Evolutionary conservation across 768 basidiomycete species (phyloP), one percentile per base, ranked within the genome.

Genomic region (Termitomyces sp.): DNA sequence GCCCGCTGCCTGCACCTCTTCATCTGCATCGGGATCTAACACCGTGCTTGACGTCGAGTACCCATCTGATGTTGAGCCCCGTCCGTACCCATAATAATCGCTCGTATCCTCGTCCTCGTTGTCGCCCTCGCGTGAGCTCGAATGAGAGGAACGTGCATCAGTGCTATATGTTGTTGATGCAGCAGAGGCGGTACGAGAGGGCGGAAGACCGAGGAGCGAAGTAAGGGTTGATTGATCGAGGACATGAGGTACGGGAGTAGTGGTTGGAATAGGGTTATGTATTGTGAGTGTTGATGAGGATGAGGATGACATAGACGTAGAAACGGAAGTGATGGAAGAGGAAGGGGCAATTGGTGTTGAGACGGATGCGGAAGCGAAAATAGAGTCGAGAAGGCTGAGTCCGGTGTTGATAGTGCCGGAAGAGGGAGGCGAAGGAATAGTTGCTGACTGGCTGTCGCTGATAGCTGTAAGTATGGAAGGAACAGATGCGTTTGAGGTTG

Each of bases 161-260:
- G 63, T 65, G 59, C 66, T 71, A 37, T 65, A 64, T 18, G 64
- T 36, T 5, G 65, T 68, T 20, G 75, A 76, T n/a, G 75, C 72
- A 20, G 67, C 77, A 42, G 73, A 79, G 9, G 76, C 62, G 3
- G 76, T 66, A 4, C 77, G 76, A 16, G 76, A 73, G 4, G 75
- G 76, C 5, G 74, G 72, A 13, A 86, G 72, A 4, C 88, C 87
- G 3, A 89, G 74, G 9, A 91, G 76, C 3, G 79, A 75, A 2
- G 81, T 81, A 37, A 89, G 82, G 39, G 90, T 88, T 55, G 88
- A 82, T 66, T 87, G 84, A 52, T 82, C 85, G 46, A 91, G 79
- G 20, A 90, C 78, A 65, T 89, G 87, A 0, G 87, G 87, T 6
- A 76, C 72, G 12, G 79, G 64, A 3, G 74, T 76, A 1, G 74